phyloP scores from a whole-genome alignment of 2,329 filamentous ascomycete genomes.

The Diaporthe humulicola region DNA sequence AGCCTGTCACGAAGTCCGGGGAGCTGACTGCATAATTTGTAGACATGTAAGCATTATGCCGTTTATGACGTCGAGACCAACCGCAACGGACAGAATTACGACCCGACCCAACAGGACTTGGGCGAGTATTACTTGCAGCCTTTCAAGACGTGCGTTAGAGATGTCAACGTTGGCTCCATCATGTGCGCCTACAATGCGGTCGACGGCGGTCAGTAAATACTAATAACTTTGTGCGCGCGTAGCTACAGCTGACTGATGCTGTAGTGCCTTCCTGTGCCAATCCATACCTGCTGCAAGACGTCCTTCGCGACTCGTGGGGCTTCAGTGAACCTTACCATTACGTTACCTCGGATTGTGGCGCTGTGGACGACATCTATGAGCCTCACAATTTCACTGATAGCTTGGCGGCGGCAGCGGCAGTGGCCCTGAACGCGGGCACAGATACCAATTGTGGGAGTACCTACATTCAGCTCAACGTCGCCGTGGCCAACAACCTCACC shows the following conservation, averaged over 20 bases:
- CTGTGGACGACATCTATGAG: neutral
- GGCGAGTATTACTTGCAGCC: slow-evolving; percentile 77
- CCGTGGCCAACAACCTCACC: neutral
- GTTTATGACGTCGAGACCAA: slow-evolving; percentile 69
- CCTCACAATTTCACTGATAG: neutral
- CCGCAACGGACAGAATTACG: slow-evolving; percentile 55
- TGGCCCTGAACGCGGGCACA: neutral
- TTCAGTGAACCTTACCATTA: slow-evolving; percentile 72
- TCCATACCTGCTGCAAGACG: slow-evolving; percentile 70
- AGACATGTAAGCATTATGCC: slow-evolving; percentile 72
- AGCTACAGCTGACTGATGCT: neutral
- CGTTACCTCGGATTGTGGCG: slow-evolving; percentile 76
- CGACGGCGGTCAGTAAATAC: slow-evolving; percentile 66
- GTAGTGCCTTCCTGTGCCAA: slow-evolving; percentile 43
- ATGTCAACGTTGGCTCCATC: slow-evolving; percentile 68
- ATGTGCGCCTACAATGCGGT: slow-evolving; percentile 76
- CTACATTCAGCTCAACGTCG: neutral
- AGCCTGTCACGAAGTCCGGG: neutral
- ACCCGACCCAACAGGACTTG: slow-evolving; percentile 71
- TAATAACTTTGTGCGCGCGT: neutral
- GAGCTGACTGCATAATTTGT: slow-evolving; percentile 50
- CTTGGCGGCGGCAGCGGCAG: neutral
- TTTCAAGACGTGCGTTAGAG: slow-evolving; percentile 73
- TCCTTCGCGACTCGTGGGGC: slow-evolving; percentile 74
- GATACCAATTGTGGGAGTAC: neutral